Evolutionary conservation across 208 protist genomes (phyloP).

Genomic region (Crithidia bombi): DNA sequence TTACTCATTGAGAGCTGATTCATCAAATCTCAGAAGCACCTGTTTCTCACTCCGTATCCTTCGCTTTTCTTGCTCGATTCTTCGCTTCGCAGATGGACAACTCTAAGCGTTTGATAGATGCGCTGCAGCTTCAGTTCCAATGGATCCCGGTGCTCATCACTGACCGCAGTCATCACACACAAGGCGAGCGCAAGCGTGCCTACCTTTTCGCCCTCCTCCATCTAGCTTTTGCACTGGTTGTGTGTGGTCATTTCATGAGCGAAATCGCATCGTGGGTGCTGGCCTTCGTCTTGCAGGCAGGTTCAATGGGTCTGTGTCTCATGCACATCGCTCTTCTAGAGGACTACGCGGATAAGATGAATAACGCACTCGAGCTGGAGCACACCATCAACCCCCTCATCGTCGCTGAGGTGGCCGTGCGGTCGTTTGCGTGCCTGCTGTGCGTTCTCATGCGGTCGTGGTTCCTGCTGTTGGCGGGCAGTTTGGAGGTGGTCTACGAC

Average conservation of each 20-base stretch:
- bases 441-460: slow-evolving; percentile 41
- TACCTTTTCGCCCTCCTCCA: slow-evolving; percentile 65
- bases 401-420: slow-evolving; percentile 54
- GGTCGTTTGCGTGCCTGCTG: slow-evolving; percentile 59
- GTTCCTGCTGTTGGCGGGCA: slow-evolving; percentile 35
- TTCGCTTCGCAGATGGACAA: slow-evolving; percentile 23
- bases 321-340: slow-evolving; percentile 46
- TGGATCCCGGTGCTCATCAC: slow-evolving; percentile 70
- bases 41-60: too few relatives aligned
- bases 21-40: too few relatives aligned
- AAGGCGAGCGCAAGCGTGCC: slow-evolving; percentile 37
- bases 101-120: slow-evolving; percentile 38
- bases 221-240: slow-evolving; percentile 48
- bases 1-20: background rate
- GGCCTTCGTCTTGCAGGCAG: slow-evolving; percentile 60
- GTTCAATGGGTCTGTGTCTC: slow-evolving; percentile 44
- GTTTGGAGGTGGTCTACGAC: slow-evolving; percentile 67
- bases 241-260: slow-evolving; percentile 44
- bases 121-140: slow-evolving; percentile 65
- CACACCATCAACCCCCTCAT: slow-evolving; percentile 57
- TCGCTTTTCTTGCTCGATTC: background rate
- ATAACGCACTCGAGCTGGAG: slow-evolving; percentile 67
- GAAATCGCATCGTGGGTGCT: slow-evolving; percentile 45
- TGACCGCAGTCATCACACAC: slow-evolving; percentile 41
- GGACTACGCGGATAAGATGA: slow-evolving; percentile 60